These are phyloP conservation scores for Trypanosoma avium DNA, from an alignment of 208 protist genomes.

Conservation along the genomic window DNA sequence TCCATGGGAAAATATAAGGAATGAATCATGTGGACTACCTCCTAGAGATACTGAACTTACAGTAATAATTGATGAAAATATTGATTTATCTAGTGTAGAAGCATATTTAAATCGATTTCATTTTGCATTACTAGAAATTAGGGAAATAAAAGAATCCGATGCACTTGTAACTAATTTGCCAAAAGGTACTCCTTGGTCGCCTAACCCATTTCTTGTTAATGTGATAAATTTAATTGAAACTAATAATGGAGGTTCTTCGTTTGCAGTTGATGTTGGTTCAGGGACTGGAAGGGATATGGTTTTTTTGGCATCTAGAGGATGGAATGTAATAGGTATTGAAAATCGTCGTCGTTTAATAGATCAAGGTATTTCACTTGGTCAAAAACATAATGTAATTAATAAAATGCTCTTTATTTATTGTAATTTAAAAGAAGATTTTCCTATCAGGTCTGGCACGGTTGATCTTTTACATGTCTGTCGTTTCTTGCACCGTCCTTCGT, in stretches of 20 bases:
- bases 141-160: background rate
- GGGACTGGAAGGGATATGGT: constrained; percentile 47
- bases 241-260: constrained; percentile 16
- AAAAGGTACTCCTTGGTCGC: constrained; percentile 29
- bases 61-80: constrained; percentile 19
- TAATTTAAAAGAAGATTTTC: constrained; percentile 19
- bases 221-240: constrained; percentile 13
- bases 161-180: constrained; percentile 2
- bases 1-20: constrained; percentile 23
- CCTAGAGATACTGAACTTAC: constrained; percentile 20
- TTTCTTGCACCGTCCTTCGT: constrained; percentile 42
- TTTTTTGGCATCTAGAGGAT: constrained; percentile 42
- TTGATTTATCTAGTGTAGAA: background rate
- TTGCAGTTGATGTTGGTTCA: constrained; percentile 42
- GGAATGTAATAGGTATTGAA: constrained; percentile 47
- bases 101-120: constrained; percentile 17
- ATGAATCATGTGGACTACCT: constrained; percentile 25
- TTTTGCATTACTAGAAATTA: constrained; percentile 9
- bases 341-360: constrained; percentile 31
- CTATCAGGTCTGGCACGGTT: constrained; percentile 22
- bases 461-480: constrained; percentile 54
- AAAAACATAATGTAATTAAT: background rate
- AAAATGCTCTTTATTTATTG: constrained; percentile 12
- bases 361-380: constrained; percentile 19
- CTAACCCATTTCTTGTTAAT: constrained; percentile 37